These are phyloP conservation scores for Claviceps sp. DNA, from an alignment of 2,329 filamentous ascomycete genomes.

Conservation along the genomic window DNA sequence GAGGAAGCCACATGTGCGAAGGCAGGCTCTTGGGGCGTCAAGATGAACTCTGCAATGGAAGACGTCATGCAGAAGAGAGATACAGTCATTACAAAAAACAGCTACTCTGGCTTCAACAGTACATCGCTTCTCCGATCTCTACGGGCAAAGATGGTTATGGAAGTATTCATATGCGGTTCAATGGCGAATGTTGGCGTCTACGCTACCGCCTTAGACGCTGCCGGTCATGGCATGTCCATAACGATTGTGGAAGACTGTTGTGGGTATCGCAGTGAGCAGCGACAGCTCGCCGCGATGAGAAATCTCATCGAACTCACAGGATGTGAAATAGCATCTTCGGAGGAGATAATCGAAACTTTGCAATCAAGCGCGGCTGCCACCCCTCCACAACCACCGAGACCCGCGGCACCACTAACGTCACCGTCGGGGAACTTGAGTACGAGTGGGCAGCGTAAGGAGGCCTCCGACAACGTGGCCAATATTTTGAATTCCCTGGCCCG, in stretches of 20 bases:
- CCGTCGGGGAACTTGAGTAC: background rate
- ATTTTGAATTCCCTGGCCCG: slow-evolving; percentile 19
- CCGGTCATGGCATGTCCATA: slow-evolving; percentile 74
- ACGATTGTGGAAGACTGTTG: slow-evolving; percentile 82
- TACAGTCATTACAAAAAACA: slow-evolving; percentile 49
- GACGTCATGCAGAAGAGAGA: slow-evolving; percentile 34
- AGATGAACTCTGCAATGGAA: slow-evolving; percentile 30
- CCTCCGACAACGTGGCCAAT: slow-evolving; percentile 11
- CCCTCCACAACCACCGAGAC: slow-evolving; percentile 3
- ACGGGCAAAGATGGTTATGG: slow-evolving; percentile 75
- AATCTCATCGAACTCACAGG: slow-evolving; percentile 64
- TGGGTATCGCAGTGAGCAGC: slow-evolving; percentile 57
- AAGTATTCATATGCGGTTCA: slow-evolving; percentile 79
- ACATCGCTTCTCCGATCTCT: slow-evolving; percentile 63
- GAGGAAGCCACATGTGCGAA: slow-evolving; percentile 29
- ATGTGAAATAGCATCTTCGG: slow-evolving; percentile 48
- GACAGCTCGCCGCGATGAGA: slow-evolving; percentile 58
- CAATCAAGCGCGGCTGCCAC: slow-evolving; percentile 7
- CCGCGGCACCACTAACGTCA: background rate
- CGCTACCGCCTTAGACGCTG: slow-evolving; percentile 83
- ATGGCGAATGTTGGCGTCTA: slow-evolving; percentile 81
- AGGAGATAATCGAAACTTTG: slow-evolving; percentile 36
- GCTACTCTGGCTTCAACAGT: slow-evolving; percentile 78
- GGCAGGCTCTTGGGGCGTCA: slow-evolving; percentile 29
- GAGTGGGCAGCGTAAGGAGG: background rate